Evolutionary conservation across 2,329 filamentous ascomycete genomes (phyloP).

Genomic region (Fusarium sororula): DNA sequence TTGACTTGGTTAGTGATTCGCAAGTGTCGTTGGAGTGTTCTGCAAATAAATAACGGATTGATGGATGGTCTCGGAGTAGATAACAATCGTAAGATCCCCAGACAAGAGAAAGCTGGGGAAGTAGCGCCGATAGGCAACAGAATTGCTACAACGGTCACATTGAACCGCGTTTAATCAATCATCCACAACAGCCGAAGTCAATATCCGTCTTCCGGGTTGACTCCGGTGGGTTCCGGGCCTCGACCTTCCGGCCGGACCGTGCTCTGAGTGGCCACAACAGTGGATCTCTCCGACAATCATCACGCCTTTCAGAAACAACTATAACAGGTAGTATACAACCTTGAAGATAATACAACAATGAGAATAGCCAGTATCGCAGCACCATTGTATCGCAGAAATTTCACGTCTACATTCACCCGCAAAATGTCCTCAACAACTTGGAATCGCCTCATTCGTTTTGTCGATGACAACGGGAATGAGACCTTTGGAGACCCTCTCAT

Average conservation of each 20-base stretch:
- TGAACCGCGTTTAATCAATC: neutral
- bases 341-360: neutral
- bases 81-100: neutral
- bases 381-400: slow-evolving; percentile 5
- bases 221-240: neutral
- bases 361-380: slow-evolving; percentile 2
- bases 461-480: slow-evolving; percentile 45
- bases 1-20: neutral
- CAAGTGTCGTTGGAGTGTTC: neutral
- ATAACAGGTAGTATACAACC: neutral
- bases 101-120: neutral
- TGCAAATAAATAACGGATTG: neutral
- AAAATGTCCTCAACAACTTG: slow-evolving; percentile 41
- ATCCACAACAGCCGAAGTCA: neutral
- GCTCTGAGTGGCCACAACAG: slow-evolving; percentile 23
- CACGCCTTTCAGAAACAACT: neutral
- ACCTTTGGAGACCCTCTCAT: slow-evolving; percentile 48
- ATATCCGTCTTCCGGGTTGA: neutral
- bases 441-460: slow-evolving; percentile 48
- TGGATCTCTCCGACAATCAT: neutral
- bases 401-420: neutral
- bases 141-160: neutral
- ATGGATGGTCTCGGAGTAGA: neutral
- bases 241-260: slow-evolving; percentile 34
- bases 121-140: neutral